Percentiles rank a stretch among this genome's conserved stretches.
Conservation (phyloP, 106 monocot species). For the Acanthochlamys bracteata region DNA sequence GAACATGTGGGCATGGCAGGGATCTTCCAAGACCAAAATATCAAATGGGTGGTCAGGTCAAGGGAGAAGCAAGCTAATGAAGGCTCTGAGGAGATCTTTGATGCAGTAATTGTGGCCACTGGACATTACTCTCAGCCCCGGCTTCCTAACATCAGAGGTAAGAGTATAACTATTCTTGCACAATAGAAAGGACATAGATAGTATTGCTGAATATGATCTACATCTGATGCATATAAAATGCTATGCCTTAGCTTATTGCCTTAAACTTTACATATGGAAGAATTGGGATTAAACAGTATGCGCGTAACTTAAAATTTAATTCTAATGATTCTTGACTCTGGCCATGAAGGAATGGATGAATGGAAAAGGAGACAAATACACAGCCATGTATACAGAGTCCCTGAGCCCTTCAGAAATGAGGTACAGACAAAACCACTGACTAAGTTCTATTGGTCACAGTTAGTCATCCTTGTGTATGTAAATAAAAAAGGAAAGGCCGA, state of each 20-base stretch:
- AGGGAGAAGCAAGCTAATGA: constrained; percentile 8
- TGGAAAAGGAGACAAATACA: constrained; percentile 65
- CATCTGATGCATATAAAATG: too few relatives aligned
- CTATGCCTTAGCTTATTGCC: too few relatives aligned
- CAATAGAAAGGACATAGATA: neutral
- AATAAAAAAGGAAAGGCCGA: too few relatives aligned
- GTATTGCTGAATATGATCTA: neutral
- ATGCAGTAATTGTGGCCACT: constrained; percentile 59
- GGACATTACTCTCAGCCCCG: constrained; percentile 61
- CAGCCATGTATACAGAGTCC: constrained; percentile 60
- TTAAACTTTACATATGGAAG: too few relatives aligned
- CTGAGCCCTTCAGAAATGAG: constrained; percentile 39
- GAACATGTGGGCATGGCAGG: constrained; percentile 34
- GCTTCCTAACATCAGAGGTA: constrained; percentile 47
- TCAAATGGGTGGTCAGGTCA: constrained; percentile 47
- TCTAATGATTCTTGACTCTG: neutral
- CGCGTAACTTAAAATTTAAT: too few relatives aligned
- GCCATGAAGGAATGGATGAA: constrained; percentile 33
- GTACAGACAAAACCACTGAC: constrained; percentile 19
- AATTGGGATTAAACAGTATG: too few relatives aligned
- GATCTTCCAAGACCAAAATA: neutral
- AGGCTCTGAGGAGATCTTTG: constrained; percentile 41
- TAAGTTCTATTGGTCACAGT: neutral
- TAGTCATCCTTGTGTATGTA: neutral
- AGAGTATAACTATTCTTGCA: neutral